phyloP scores from a whole-genome alignment of 495 filamentous ascomycete species.

The Filosporella fistucella region DNA sequence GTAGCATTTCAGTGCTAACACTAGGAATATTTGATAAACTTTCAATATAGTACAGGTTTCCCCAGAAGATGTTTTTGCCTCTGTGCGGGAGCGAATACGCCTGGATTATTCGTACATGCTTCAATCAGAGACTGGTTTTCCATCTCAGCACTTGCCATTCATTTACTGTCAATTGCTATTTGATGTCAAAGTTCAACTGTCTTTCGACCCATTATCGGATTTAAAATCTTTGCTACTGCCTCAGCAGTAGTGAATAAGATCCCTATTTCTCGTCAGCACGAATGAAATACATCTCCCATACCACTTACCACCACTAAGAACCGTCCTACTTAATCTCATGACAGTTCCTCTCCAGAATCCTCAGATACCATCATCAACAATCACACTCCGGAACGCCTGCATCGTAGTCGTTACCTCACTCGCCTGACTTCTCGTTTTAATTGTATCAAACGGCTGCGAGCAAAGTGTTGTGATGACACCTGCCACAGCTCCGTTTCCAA shows the following conservation, averaged over 20 bases:
- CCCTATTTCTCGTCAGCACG: constrained; percentile 2
- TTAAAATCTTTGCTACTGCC: constrained; percentile 18
- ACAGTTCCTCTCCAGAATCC: constrained; percentile 65
- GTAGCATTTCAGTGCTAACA: constrained; percentile 80
- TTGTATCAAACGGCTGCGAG: constrained; percentile 64
- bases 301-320: constrained; percentile 52
- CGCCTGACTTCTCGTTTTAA: constrained; percentile 62
- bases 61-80: too few relatives aligned
- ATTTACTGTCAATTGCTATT: too few relatives aligned
- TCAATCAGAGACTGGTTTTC: too few relatives aligned
- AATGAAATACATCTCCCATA: not conserved
- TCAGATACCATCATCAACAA: constrained; percentile 49
- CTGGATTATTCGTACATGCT: too few relatives aligned
- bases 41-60: too few relatives aligned
- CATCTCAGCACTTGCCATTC: too few relatives aligned
- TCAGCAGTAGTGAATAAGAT: constrained; percentile 22
- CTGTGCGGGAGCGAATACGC: too few relatives aligned
- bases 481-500: constrained; percentile 56
- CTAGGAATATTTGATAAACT: too few relatives aligned
- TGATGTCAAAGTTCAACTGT: too few relatives aligned
- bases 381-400: constrained; percentile 47
- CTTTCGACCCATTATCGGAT: too few relatives aligned
- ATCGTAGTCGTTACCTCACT: constrained; percentile 44
- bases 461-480: constrained; percentile 56
- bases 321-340: constrained; percentile 59